phyloP scores from a whole-genome alignment of 805 yeast species.

The Alloascoidea africana region DNA sequence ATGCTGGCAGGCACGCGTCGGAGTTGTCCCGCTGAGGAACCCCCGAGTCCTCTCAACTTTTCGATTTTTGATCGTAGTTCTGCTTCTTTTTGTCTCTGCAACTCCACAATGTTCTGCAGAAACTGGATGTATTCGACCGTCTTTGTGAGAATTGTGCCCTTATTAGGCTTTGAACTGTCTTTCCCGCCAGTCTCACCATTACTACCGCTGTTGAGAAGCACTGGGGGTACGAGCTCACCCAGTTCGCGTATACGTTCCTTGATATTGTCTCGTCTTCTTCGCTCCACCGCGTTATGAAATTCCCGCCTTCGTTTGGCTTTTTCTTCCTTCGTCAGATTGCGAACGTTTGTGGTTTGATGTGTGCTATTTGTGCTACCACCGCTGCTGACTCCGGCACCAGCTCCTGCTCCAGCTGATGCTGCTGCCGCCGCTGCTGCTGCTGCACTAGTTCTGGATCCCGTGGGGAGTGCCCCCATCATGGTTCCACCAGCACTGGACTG shows the following conservation, averaged over 20 bases:
- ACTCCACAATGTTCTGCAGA: slow-evolving; percentile 1
- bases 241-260: slow-evolving; percentile 79
- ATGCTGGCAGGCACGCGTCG: too few species aligned
- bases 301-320: slow-evolving; percentile 51
- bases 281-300: slow-evolving; percentile 87
- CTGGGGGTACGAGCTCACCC: slow-evolving; percentile 69
- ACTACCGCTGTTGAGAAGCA: slow-evolving; percentile 33
- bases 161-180: slow-evolving; percentile 71
- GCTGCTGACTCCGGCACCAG: too few species aligned
- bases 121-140: slow-evolving; percentile 70
- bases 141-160: slow-evolving; percentile 59
- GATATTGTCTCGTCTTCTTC: slow-evolving; percentile 81
- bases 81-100: neutral
- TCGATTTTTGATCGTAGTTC: neutral
- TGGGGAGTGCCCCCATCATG: too few species aligned
- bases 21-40: too few species aligned
- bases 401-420: too few species aligned
- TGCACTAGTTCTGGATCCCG: too few species aligned
- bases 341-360: too few species aligned
- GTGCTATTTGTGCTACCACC: too few species aligned
- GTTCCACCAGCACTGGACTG: too few species aligned
- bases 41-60: too few species aligned
- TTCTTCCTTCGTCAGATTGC: neutral
- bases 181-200: too few species aligned
- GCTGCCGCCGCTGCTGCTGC: too few species aligned